These are phyloP conservation scores for Fusarium lyarnte DNA, from an alignment of 2,329 filamentous ascomycete species.

Conservation along the genomic window DNA sequence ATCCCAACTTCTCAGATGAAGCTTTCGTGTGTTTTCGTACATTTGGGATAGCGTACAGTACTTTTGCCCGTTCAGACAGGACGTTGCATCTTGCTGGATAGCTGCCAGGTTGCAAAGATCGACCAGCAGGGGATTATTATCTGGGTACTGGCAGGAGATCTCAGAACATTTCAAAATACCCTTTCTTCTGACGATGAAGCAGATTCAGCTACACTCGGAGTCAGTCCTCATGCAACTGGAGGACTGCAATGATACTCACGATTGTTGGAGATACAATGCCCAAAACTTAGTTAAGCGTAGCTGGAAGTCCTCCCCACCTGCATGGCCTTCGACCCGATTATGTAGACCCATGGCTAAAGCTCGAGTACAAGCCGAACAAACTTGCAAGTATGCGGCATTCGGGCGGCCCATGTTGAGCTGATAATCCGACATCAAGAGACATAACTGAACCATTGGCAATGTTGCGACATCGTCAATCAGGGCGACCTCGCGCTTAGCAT, in stretches of 20 bases:
- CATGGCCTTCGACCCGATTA: no score
- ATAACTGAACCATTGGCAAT: not conserved
- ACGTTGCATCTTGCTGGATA: not conserved
- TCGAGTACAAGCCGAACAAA: accelerated
- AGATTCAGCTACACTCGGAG: accelerated
- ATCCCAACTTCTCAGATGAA: not conserved
- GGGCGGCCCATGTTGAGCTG: not conserved
- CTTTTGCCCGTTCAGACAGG: accelerated
- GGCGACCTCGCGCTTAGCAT: not conserved
- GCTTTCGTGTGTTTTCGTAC: not conserved
- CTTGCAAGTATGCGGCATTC: not conserved
- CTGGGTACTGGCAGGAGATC: not conserved
- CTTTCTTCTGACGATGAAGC: not conserved
- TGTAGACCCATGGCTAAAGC: not conserved
- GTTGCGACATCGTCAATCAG: not conserved
- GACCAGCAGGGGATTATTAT: not conserved
- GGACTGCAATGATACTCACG: accelerated
- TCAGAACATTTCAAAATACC: accelerated
- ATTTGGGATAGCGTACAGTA: not conserved
- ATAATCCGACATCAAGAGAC: not conserved
- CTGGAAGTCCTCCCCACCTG: not conserved
- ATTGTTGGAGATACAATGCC: not conserved
- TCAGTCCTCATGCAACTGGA: accelerated
- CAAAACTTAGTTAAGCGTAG: accelerated
- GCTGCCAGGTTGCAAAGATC: not conserved